Conservation (phyloP, 1,284 basidiomycete genomes). For the Ustilago esculenta region DNA sequence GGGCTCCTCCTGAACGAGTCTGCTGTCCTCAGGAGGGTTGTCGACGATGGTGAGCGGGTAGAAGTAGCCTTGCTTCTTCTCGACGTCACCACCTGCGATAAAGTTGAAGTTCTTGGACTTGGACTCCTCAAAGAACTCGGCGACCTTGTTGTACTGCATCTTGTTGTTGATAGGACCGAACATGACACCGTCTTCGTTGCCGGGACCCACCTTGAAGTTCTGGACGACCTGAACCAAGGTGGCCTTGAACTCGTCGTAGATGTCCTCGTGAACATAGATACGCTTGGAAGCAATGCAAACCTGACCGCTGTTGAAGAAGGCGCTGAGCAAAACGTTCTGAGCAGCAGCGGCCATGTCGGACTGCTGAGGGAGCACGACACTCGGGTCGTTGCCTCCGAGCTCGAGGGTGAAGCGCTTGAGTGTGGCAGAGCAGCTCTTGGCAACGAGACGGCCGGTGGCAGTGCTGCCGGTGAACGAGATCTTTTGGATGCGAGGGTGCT, state of each 20-base stretch:
- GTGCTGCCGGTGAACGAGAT: slow-evolving; percentile 49
- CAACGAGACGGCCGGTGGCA: slow-evolving; percentile 37
- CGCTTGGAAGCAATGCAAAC: slow-evolving; percentile 43
- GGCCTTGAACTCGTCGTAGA: slow-evolving; percentile 48
- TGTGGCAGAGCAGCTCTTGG: slow-evolving; percentile 41
- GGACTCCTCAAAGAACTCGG: slow-evolving; percentile 47
- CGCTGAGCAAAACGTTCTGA: slow-evolving; percentile 22
- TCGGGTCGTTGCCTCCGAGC: slow-evolving; percentile 48
- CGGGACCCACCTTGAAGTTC: slow-evolving; percentile 33
- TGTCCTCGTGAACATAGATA: slow-evolving; percentile 49
- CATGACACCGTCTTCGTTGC: slow-evolving; percentile 30
- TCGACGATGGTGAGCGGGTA: slow-evolving; percentile 41
- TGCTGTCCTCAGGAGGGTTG: slow-evolving; percentile 44
- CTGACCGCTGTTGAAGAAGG: slow-evolving; percentile 46
- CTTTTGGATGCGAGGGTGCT: slow-evolving; percentile 45
- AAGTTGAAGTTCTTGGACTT: slow-evolving; percentile 36
- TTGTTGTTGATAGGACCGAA: slow-evolving; percentile 49
- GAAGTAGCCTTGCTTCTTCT: slow-evolving; percentile 44
- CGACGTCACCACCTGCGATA: slow-evolving; percentile 23
- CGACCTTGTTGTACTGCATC: slow-evolving; percentile 51
- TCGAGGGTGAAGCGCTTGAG: slow-evolving; percentile 52
- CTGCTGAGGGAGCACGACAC: slow-evolving; percentile 28
- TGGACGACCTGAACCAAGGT: slow-evolving; percentile 18
- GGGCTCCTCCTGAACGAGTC: slow-evolving; percentile 45
- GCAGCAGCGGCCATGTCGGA: slow-evolving; percentile 23